These are phyloP conservation scores for Takashimella koratensis DNA, from an alignment of 1,284 basidiomycete species.

Conservation along the genomic window DNA sequence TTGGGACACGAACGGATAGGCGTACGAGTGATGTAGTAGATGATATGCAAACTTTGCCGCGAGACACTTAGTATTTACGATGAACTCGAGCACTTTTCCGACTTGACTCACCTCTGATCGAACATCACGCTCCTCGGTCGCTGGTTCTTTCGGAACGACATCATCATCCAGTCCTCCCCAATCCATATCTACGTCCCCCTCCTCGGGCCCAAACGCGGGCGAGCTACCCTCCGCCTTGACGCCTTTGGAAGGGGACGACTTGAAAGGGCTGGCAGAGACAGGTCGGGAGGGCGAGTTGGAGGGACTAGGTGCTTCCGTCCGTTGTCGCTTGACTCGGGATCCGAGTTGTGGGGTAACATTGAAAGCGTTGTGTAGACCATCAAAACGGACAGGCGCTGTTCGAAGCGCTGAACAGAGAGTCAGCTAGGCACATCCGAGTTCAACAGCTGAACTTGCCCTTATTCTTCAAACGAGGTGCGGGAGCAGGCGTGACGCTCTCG, in stretches of 20 bases:
- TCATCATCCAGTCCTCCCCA: neutral
- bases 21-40: slow-evolving; percentile 26
- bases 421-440: neutral
- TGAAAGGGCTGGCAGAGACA: neutral
- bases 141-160: neutral
- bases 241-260: neutral
- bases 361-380: slow-evolving; percentile 36
- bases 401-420: slow-evolving; percentile 20
- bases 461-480: slow-evolving; percentile 22
- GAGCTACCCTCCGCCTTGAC: neutral
- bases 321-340: slow-evolving; percentile 24
- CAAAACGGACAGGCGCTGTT: no score
- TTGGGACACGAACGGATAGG: slow-evolving; percentile 17
- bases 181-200: neutral
- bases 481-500: slow-evolving; percentile 15
- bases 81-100: neutral
- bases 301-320: slow-evolving; percentile 25
- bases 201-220: neutral
- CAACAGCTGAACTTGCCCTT: slow-evolving; percentile 19
- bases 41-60: slow-evolving; percentile 32
- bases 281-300: neutral
- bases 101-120: slow-evolving; percentile 21
- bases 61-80: slow-evolving; percentile 4
- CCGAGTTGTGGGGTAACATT: slow-evolving; percentile 17
- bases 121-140: slow-evolving; percentile 6